Evolutionary conservation across 1,139 yeast genomes (phyloP).

Genomic region (Wickerhamomyces sp.): DNA sequence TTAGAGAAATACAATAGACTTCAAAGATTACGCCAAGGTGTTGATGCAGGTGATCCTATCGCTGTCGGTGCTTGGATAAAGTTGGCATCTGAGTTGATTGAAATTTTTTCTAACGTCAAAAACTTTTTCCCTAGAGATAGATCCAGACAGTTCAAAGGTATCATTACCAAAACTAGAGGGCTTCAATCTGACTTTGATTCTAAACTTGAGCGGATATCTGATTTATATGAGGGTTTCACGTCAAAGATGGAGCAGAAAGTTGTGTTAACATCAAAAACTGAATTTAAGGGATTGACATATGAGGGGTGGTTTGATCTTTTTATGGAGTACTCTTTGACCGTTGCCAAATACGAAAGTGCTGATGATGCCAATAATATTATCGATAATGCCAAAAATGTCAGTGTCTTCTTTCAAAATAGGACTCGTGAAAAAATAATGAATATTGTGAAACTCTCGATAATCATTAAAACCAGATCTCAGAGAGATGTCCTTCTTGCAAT

Average conservation of each 20-base stretch:
- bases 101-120: conserved; percentile 71
- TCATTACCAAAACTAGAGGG: conserved; percentile 56
- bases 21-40: conserved; percentile 51
- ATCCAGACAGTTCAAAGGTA: conserved; percentile 64
- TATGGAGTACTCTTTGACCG: conserved; percentile 67
- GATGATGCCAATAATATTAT: conserved; percentile 69
- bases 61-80: conserved; percentile 82
- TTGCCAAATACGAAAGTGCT: conserved; percentile 58
- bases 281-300: conserved; percentile 71
- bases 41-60: conserved; percentile 49
- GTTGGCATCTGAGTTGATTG: conserved; percentile 76
- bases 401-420: conserved; percentile 67
- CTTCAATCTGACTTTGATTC: conserved; percentile 66
- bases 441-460: conserved; percentile 63
- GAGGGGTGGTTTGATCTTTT: conserved; percentile 84
- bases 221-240: conserved; percentile 60
- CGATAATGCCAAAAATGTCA: conserved; percentile 70
- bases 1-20: conserved; percentile 62
- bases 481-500: conserved; percentile 49
- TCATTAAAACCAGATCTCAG: conserved; percentile 51
- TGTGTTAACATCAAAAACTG: conserved; percentile 36
- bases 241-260: conserved; percentile 36
- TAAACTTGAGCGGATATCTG: conserved; percentile 61
- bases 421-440: conserved; percentile 52
- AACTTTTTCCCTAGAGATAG: conserved; percentile 77